Conservation (phyloP, 768 basidiomycete species). For the Rhodosporidiobolus odoratus region DNA sequence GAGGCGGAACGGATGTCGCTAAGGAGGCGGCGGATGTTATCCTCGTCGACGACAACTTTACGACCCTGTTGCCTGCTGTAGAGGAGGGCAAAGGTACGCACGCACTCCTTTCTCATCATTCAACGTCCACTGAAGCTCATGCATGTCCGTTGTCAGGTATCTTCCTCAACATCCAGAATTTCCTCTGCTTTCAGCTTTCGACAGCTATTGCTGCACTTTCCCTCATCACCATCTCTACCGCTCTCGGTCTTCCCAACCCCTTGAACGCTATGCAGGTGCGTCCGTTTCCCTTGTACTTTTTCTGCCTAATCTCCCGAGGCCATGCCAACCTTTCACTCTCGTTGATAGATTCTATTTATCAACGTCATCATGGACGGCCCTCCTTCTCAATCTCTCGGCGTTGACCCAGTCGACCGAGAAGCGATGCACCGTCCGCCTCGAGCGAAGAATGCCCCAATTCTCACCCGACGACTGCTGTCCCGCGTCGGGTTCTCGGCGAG, state of each 20-base stretch:
- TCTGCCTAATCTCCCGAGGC: too few species aligned
- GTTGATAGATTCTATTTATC: constrained; percentile 96
- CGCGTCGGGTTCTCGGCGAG: too few species aligned
- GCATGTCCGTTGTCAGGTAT: constrained; percentile 53
- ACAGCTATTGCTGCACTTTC: too few species aligned
- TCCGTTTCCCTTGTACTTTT: too few species aligned
- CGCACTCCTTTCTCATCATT: constrained; percentile 44
- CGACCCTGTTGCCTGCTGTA: constrained; percentile 91
- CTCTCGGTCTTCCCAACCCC: too few species aligned
- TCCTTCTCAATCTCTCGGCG: constrained; percentile 90
- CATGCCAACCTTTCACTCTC: too few species aligned
- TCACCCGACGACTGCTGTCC: constrained; percentile 91
- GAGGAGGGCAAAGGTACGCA: constrained; percentile 97
- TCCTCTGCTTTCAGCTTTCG: constrained; percentile 97
- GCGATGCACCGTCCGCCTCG: constrained; percentile 95
- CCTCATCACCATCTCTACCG: too few species aligned
- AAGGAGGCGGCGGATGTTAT: constrained; percentile 99
- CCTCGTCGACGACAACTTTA: constrained; percentile 92
- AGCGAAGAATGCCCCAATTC: constrained; percentile 80
- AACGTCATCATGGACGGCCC: constrained; percentile 85
- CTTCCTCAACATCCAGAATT: constrained; percentile 91
- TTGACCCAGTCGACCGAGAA: constrained; percentile 84
- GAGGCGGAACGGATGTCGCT: constrained; percentile 93
- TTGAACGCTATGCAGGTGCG: too few species aligned
- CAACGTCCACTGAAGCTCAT: not conserved